These are phyloP conservation scores for Sugiyamaella floridensis DNA, from an alignment of 805 yeast genomes.

Conservation along the genomic window DNA sequence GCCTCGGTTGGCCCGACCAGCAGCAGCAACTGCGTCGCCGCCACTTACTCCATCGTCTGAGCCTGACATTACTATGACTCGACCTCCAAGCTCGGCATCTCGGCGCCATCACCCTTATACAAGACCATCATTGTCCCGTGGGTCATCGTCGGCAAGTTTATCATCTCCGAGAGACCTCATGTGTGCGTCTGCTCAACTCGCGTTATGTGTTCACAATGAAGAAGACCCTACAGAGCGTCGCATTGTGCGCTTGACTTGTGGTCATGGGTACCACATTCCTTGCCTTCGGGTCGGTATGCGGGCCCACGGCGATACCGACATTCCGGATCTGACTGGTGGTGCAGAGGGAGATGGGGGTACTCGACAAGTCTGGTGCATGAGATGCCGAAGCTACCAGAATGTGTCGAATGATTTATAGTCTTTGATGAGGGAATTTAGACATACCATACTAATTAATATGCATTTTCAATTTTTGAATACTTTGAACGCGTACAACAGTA, in stretches of 20 bases:
- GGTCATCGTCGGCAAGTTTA: not conserved
- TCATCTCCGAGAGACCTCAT: constrained; percentile 13
- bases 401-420: constrained; percentile 3
- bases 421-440: not conserved
- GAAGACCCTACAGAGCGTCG: not conserved
- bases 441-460: not conserved
- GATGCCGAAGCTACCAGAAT: constrained; percentile 26
- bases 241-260: constrained; percentile 23
- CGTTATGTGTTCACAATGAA: constrained; percentile 19
- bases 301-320: constrained; percentile 26
- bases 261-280: constrained; percentile 27
- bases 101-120: constrained; percentile 20
- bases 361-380: constrained; percentile 28
- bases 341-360: constrained; percentile 11
- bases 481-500: no score
- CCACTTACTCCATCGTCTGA: no score
- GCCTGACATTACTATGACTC: not conserved
- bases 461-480: not conserved
- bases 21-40: not conserved
- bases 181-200: constrained; percentile 23
- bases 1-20: not conserved
- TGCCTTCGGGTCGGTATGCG: constrained; percentile 25
- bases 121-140: not conserved
- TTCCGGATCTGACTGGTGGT: constrained; percentile 19
- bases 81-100: not conserved